Conservation (phyloP, 306 rosid species). For the Malus sieversii region DNA sequence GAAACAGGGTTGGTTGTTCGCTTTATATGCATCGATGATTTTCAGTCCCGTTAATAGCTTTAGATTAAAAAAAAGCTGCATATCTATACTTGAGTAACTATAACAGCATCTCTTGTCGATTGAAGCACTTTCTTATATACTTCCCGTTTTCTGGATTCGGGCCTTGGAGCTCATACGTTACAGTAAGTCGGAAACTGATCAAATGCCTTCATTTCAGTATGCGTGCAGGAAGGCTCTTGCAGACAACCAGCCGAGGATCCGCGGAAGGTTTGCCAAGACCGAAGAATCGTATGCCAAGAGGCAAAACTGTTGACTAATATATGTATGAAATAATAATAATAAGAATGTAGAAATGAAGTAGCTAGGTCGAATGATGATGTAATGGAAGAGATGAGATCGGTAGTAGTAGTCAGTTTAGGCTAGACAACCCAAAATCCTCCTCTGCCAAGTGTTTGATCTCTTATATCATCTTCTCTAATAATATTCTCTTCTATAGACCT, state of each 20-base stretch:
- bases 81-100: background rate
- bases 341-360: constrained; percentile 31
- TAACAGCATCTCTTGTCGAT: background rate
- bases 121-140: background rate
- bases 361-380: constrained; percentile 29
- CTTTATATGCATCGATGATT: background rate
- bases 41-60: background rate
- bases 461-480: constrained; percentile 27
- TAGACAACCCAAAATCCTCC: constrained; percentile 5
- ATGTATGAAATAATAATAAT: background rate
- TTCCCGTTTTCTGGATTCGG: background rate
- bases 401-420: constrained; percentile 20
- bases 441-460: constrained; percentile 23
- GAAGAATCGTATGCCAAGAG: constrained; percentile 62
- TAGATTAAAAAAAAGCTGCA: background rate
- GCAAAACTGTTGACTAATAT: constrained; percentile 26
- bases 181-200: background rate
- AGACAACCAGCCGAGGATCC: constrained; percentile 95
- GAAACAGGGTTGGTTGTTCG: background rate
- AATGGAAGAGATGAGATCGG: constrained; percentile 16
- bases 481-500: constrained; percentile 21
- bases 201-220: constrained; percentile 40
- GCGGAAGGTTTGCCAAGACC: constrained; percentile 95
- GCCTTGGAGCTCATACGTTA: background rate
- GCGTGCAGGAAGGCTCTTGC: constrained; percentile 99